Conservation (phyloP, 2,329 filamentous ascomycete genomes). For the Plenodomus lindquistii region DNA sequence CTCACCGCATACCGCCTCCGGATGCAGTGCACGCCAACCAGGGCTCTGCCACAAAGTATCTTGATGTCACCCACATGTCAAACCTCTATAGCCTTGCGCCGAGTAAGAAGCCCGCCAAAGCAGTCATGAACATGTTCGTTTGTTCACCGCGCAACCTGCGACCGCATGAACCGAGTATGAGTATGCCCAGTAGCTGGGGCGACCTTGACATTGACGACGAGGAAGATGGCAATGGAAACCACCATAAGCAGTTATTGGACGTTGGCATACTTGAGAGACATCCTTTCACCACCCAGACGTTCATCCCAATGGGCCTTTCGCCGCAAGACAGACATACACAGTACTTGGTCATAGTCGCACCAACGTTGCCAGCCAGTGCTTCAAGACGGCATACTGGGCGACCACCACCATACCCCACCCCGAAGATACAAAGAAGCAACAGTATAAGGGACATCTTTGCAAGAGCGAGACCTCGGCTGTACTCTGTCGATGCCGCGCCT, state of each 20-base stretch:
- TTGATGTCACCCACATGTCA: constrained; percentile 72
- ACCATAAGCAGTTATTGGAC: constrained; percentile 56
- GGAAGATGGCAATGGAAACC: constrained; percentile 26
- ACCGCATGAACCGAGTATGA: constrained; percentile 40
- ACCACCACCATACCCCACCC: constrained; percentile 51
- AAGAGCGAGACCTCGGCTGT: constrained; percentile 47
- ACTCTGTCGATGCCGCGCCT: constrained; percentile 56
- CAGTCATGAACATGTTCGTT: constrained; percentile 86
- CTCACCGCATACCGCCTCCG: constrained; percentile 50
- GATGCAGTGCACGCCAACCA: constrained; percentile 73
- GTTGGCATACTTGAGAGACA: constrained; percentile 84
- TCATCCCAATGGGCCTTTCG: constrained; percentile 72
- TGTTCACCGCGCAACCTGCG: constrained; percentile 69
- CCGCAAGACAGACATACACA: constrained; percentile 51
- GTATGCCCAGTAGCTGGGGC: constrained; percentile 41
- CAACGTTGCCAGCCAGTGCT: constrained; percentile 62
- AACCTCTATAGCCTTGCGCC: constrained; percentile 72
- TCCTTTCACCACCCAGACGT: constrained; percentile 92
- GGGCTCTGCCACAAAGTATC: constrained; percentile 84
- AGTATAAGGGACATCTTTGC: constrained; percentile 48
- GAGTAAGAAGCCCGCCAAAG: constrained; percentile 59
- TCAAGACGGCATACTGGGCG: constrained; percentile 29
- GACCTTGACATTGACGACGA: constrained; percentile 41
- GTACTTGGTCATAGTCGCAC: constrained; percentile 89
- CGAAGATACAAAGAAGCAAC: constrained; percentile 24